phyloP scores from a whole-genome alignment of 2,329 filamentous ascomycete species.

The Fusarium dimerum region DNA sequence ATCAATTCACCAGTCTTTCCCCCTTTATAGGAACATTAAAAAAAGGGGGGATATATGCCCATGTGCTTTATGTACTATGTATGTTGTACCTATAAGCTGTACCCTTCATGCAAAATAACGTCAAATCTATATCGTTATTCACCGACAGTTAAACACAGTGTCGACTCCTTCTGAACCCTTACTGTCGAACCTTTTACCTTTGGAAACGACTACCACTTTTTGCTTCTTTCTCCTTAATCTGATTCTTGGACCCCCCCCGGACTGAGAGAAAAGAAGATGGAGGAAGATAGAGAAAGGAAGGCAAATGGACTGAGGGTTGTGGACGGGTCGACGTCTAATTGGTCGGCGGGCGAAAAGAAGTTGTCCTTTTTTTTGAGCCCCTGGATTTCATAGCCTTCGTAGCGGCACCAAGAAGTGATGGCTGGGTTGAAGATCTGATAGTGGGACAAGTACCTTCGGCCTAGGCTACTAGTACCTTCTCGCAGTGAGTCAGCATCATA shows the following conservation, averaged over 20 bases:
- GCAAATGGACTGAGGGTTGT: constrained; percentile 20
- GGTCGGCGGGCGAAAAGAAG: constrained; percentile 15
- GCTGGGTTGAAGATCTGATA: constrained; percentile 18
- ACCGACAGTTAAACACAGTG: neutral
- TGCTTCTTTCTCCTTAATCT: constrained; percentile 21
- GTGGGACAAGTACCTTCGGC: constrained; percentile 10
- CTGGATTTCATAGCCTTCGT: constrained; percentile 24
- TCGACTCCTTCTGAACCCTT: neutral
- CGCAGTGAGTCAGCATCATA: neutral
- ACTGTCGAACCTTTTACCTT: neutral
- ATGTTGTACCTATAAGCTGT: too few relatives aligned
- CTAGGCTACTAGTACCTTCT: constrained; percentile 5
- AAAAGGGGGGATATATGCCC: too few relatives aligned
- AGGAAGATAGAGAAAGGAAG: too few relatives aligned
- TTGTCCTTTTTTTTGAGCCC: constrained; percentile 18
- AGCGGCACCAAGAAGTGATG: constrained; percentile 21
- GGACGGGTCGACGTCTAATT: constrained; percentile 32
- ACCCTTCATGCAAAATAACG: neutral
- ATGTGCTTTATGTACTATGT: too few relatives aligned
- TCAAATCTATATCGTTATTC: neutral
- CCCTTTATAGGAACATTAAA: too few relatives aligned
- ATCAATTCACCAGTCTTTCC: too few relatives aligned
- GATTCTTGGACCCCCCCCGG: constrained; percentile 5
- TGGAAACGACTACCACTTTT: constrained; percentile 7
- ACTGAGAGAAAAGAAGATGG: neutral